Evolutionary conservation across 306 rosid genomes (phyloP).

Genomic region (Cicer cuneatum): DNA sequence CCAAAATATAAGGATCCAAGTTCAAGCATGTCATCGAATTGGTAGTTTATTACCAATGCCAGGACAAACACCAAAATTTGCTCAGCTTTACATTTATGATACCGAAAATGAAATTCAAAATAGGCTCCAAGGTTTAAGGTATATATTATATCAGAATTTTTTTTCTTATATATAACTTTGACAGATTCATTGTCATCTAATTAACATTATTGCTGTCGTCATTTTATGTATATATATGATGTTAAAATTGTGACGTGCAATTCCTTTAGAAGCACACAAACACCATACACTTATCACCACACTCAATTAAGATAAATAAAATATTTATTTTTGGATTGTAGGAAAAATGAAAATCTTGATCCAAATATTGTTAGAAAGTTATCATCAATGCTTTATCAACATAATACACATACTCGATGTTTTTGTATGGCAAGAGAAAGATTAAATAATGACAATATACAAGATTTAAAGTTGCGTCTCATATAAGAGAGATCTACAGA

Average conservation of each 20-base stretch:
- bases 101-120: conserved; percentile 24
- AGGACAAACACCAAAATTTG: conserved; percentile 16
- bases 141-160: neutral
- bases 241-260: no score
- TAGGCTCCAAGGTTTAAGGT: conserved; percentile 1
- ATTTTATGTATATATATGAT: no score
- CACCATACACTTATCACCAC: no score
- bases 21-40: neutral
- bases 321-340: neutral
- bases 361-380: neutral
- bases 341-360: conserved; percentile 1
- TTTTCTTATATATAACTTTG: no score
- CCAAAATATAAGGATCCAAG: neutral
- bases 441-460: neutral
- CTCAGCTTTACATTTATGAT: conserved; percentile 18
- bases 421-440: conserved; percentile 10
- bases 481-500: neutral
- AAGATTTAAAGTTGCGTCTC: neutral
- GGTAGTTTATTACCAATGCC: conserved; percentile 9
- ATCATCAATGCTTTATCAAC: conserved; percentile 12
- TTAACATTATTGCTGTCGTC: no score
- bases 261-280: no score
- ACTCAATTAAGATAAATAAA: no score
- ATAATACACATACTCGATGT: neutral
- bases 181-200: no score